These are phyloP conservation scores for Coelastrella sp. DNA, from an alignment of 139 green algal genomes.

Conservation along the genomic window DNA sequence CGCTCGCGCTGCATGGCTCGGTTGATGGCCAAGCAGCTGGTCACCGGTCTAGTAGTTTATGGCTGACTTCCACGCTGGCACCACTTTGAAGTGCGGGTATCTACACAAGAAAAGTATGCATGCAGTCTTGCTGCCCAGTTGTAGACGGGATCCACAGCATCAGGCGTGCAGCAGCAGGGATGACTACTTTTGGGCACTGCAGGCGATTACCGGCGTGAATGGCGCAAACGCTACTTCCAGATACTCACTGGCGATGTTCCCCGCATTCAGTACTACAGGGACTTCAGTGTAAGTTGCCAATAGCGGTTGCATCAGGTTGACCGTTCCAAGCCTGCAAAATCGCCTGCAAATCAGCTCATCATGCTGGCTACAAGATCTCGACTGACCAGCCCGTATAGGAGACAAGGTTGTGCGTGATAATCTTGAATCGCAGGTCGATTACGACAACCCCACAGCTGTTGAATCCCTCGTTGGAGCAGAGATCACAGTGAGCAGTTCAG, in stretches of 20 bases:
- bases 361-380: too few relatives aligned
- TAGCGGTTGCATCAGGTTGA: background rate
- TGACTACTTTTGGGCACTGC: background rate
- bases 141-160: background rate
- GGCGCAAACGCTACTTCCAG: constrained; percentile 34
- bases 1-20: background rate
- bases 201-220: constrained; percentile 48
- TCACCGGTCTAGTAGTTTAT: background rate
- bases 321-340: too few relatives aligned
- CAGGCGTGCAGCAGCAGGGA: background rate
- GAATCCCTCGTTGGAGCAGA: constrained; percentile 23
- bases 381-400: too few relatives aligned
- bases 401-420: background rate
- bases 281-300: constrained; percentile 28
- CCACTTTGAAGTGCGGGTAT: constrained; percentile 21
- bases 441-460: constrained; percentile 25
- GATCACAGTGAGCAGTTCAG: constrained; percentile 16
- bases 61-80: background rate
- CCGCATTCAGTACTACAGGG: constrained; percentile 41
- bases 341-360: too few relatives aligned
- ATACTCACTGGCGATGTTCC: constrained; percentile 26
- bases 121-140: background rate
- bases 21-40: background rate
- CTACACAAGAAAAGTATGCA: constrained; percentile 35
- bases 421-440: constrained; percentile 1